These are phyloP conservation scores for Neurospora sp. DNA, from an alignment of 495 filamentous ascomycete genomes.

Conservation along the genomic window DNA sequence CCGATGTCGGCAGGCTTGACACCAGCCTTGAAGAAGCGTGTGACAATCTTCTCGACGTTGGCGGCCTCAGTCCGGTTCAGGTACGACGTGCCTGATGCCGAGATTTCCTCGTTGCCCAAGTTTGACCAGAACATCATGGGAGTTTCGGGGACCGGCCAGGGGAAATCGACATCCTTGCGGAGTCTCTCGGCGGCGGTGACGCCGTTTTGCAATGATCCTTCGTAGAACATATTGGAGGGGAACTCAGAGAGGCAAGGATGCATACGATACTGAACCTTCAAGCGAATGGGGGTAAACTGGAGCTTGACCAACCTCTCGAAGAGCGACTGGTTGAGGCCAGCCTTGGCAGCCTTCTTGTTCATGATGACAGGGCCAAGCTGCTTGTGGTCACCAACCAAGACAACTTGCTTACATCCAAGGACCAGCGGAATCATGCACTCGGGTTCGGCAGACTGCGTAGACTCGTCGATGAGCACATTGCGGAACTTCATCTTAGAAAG, in stretches of 20 bases:
- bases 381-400: slow-evolving; percentile 96
- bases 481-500: slow-evolving; percentile 95
- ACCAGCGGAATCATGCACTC: slow-evolving; percentile 99
- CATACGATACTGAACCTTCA: slow-evolving; percentile 99
- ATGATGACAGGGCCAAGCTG: slow-evolving; percentile 98
- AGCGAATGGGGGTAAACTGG: slow-evolving; percentile 80
- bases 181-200: slow-evolving; percentile 83
- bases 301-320: slow-evolving; percentile 95
- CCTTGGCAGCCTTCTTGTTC: slow-evolving; percentile 99
- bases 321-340: slow-evolving; percentile 91
- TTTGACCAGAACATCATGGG: slow-evolving; percentile 99
- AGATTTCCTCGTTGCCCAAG: slow-evolving; percentile 94
- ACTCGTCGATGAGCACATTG: slow-evolving; percentile 96
- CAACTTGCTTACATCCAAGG: slow-evolving; percentile 95
- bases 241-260: slow-evolving; percentile 97
- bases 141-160: slow-evolving; percentile 86
- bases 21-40: slow-evolving; percentile 98
- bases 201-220: slow-evolving; percentile 93
- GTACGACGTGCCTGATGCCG: slow-evolving; percentile 93
- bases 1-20: slow-evolving; percentile 86
- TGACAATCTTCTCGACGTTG: slow-evolving; percentile 97
- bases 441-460: slow-evolving; percentile 96
- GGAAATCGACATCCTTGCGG: slow-evolving; percentile 92
- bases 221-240: slow-evolving; percentile 99
- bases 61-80: slow-evolving; percentile 94